Percentiles rank a stretch among this genome's conserved stretches.
Conservation (phyloP, 2,329 filamentous ascomycete species). For the Fusarium cyanostomum region DNA sequence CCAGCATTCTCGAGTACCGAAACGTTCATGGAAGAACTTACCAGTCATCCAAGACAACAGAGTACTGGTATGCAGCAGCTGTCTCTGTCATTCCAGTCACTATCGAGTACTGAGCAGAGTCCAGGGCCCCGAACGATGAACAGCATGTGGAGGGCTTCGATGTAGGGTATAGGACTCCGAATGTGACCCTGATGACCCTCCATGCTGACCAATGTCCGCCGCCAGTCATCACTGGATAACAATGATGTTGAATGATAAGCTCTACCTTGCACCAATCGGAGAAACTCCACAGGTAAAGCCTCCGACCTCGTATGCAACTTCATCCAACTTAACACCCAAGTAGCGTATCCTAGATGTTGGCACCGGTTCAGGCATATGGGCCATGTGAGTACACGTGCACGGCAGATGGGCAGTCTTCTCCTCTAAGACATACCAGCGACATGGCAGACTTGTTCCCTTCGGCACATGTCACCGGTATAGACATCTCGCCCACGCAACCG, state of each 20-base stretch:
- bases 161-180: background rate
- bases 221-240: conserved; percentile 9
- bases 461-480: background rate
- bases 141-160: background rate
- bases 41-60: background rate
- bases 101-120: background rate
- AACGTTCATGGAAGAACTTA: conserved; percentile 1
- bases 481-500: background rate
- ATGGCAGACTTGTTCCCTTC: background rate
- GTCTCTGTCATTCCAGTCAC: too few relatives aligned
- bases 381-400: background rate
- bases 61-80: background rate
- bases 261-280: conserved; percentile 8
- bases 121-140: background rate
- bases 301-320: background rate
- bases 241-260: conserved; percentile 10
- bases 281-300: conserved; percentile 1
- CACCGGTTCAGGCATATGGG: conserved; percentile 1
- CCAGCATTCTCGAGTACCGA: background rate
- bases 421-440: background rate
- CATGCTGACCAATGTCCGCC: background rate
- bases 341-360: background rate
- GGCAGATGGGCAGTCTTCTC: too few relatives aligned
- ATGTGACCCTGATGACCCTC: background rate
- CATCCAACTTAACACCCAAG: background rate